Percentiles rank a stretch among this genome's conserved stretches.
These are phyloP conservation scores for Nothophytophthora sp. DNA, from an alignment of 352 stramenopile genomes.

Conservation along the genomic window DNA sequence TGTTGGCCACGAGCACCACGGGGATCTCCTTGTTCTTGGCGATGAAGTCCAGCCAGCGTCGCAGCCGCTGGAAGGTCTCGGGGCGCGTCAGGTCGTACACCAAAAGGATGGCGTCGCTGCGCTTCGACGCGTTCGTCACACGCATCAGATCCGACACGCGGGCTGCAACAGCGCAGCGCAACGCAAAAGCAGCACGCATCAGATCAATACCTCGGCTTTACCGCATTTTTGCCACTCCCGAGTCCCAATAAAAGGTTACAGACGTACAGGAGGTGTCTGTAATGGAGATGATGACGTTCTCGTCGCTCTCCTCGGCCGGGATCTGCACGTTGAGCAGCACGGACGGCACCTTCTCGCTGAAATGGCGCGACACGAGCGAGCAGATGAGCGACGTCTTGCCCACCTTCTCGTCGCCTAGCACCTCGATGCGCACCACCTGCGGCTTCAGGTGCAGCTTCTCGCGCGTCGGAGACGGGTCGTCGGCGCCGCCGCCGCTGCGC, in stretches of 20 bases:
- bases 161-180: conserved; percentile 24
- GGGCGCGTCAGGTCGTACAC: conserved; percentile 87
- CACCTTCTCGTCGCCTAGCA: conserved; percentile 89
- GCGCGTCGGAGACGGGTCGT: conserved; percentile 27
- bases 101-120: conserved; percentile 84
- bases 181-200: conserved; percentile 6
- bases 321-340: conserved; percentile 90
- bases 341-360: conserved; percentile 85
- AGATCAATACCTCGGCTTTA: too few species aligned
- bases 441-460: conserved; percentile 69
- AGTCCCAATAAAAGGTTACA: too few species aligned
- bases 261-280: conserved; percentile 86
- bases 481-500: conserved; percentile 18
- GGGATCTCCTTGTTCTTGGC: conserved; percentile 86
- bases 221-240: too few species aligned
- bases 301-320: conserved; percentile 85
- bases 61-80: conserved; percentile 84
- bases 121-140: conserved; percentile 83
- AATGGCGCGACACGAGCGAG: conserved; percentile 87
- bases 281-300: conserved; percentile 91
- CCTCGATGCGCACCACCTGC: conserved; percentile 87
- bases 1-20: conserved; percentile 89
- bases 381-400: conserved; percentile 93
- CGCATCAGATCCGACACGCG: conserved; percentile 81
- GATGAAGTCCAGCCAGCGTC: conserved; percentile 86